Evolutionary conservation across 371 early-diverging fungal species (phyloP), one percentile per base, ranked within the genome.

Genomic region (Mucor velutinosus): DNA sequence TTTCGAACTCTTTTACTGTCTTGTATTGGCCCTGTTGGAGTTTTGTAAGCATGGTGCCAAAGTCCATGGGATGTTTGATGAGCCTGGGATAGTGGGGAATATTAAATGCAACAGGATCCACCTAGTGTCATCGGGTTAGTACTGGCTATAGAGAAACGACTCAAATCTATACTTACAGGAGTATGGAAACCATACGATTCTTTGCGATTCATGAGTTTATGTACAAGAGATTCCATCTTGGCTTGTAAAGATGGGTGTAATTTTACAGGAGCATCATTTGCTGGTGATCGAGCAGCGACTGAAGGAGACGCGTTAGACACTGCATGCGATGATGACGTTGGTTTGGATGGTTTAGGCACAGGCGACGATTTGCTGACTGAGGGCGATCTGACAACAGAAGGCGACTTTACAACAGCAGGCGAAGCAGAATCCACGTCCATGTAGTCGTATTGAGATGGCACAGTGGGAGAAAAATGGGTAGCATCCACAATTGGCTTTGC

Each of bases 31-130:
- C 81, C 0, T 58, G 55, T 17, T 77, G 83, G 30, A 95, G 67
- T 57, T 94, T 94, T 62, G 82, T 83, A 56, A 86, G 76, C 78
- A 81, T 70, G 25, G 81, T 81, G 30, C 78, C 68, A 47, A 81
- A 67, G 66, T 96, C 97, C 95, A 96, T 96, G 1, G 97, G 97
- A n/a, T 88, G 75, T 69, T 91, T 93, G 73, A 97, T 89, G 69
- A 95, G 82, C 33, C 86, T 72, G 19, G 88, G 87, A 76, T 97
- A 97, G 69, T 89, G 91, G 0, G 96, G 97, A 57, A 96, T 88
- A 59, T 83, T 81, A 14, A 94, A 82, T 15, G 84, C 87, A 63
- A 92, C 76, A 62, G 93, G 93, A 76, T 97, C 95, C 12, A 86
- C 86, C 86, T 86, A 64, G 39, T 43, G 7, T 27, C 7, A 19